These are phyloP conservation scores for Euphorbia peplus DNA, from an alignment of 345 rosid genomes.

Conservation along the genomic window DNA sequence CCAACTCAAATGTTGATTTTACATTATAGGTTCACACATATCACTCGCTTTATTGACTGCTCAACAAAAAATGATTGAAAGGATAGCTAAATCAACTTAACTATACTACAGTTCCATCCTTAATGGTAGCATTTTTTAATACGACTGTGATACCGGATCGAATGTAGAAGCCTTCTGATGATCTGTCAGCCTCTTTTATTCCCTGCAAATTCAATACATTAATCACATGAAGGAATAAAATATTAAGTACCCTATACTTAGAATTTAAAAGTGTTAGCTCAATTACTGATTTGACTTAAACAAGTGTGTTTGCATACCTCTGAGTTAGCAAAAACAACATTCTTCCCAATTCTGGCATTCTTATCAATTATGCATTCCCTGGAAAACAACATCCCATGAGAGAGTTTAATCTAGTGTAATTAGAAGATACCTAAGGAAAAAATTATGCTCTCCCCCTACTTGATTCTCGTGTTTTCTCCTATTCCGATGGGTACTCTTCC, in stretches of 20 bases:
- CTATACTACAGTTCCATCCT: constrained; percentile 69
- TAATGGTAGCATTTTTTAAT: constrained; percentile 57
- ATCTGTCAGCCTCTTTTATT: constrained; percentile 82
- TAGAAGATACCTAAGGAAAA: background rate
- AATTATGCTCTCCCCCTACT: constrained; percentile 33
- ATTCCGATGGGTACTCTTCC: constrained; percentile 73
- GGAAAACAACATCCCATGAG: constrained; percentile 20
- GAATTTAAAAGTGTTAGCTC: too few species aligned
- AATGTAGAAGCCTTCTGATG: constrained; percentile 78
- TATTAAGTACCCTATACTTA: too few species aligned
- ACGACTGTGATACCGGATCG: constrained; percentile 70
- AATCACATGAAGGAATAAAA: too few species aligned
- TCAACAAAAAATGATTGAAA: constrained; percentile 11
- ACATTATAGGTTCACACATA: background rate
- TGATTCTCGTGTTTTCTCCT: constrained; percentile 79
- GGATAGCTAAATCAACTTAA: constrained; percentile 10
- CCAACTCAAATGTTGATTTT: background rate
- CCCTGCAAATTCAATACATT: constrained; percentile 43
- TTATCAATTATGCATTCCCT: constrained; percentile 96
- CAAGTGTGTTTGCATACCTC: constrained; percentile 68
- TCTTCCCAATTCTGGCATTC: constrained; percentile 91
- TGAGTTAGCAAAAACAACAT: constrained; percentile 71
- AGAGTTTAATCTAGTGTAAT: background rate
- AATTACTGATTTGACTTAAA: too few species aligned
- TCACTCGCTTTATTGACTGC: background rate